phyloP scores from a whole-genome alignment of 306 rosid genomes.

The Parietaria judaica region DNA sequence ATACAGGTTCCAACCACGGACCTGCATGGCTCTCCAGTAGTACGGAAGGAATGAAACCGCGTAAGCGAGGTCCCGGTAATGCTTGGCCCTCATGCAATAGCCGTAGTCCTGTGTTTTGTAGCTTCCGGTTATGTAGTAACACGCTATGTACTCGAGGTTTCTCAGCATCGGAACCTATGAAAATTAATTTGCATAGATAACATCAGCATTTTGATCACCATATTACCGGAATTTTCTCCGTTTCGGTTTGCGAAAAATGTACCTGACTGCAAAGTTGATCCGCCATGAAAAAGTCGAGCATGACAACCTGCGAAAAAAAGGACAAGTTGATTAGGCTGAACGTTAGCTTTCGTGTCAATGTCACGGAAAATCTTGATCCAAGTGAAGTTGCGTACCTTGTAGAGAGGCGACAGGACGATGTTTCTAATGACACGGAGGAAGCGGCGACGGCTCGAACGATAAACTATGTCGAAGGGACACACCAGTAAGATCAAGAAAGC shows the following conservation, averaged over 20 bases:
- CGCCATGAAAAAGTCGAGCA: slow-evolving; percentile 99
- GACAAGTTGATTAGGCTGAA: background rate
- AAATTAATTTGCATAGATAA: background rate
- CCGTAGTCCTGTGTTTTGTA: slow-evolving; percentile 82
- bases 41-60: slow-evolving; percentile 95
- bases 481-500: slow-evolving; percentile 49
- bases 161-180: slow-evolving; percentile 84
- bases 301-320: slow-evolving; percentile 59
- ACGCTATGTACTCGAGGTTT: slow-evolving; percentile 73
- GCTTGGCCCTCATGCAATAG: slow-evolving; percentile 68
- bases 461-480: slow-evolving; percentile 74
- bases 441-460: slow-evolving; percentile 68
- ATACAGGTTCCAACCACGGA: background rate
- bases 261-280: slow-evolving; percentile 99
- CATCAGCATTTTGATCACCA: background rate
- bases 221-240: background rate
- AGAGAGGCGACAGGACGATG: slow-evolving; percentile 81
- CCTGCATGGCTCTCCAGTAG: slow-evolving; percentile 99
- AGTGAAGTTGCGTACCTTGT: slow-evolving; percentile 47
- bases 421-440: slow-evolving; percentile 81
- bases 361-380: background rate
- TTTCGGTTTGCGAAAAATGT: slow-evolving; percentile 1
- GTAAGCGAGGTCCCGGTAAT: slow-evolving; percentile 74
- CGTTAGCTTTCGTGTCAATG: no score
- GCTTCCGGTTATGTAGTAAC: slow-evolving; percentile 96